Evolutionary conservation across 2,329 filamentous ascomycete species (phyloP), one percentile per base, ranked within the genome.

Genomic region (Penicillium hordei): DNA sequence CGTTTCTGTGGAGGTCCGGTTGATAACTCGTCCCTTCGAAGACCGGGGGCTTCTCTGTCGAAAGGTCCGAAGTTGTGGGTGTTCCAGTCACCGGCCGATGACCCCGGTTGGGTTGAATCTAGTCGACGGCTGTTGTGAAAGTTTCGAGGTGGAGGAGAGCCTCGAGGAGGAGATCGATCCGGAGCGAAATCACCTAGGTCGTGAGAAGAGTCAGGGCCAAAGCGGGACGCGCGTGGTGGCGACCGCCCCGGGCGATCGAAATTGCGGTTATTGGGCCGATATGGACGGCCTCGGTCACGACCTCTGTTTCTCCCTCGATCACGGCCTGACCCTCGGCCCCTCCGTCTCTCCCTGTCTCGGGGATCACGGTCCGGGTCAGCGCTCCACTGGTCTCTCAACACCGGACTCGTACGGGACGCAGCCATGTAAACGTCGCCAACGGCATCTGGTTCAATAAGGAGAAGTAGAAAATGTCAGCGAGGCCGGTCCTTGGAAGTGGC

Each of bases 351-450:
- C 61, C 66, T 68, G 50, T 73, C 70, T 68, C 64, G 71, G 58
- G 67, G 67, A 61, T 76, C 72, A 69, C 70, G 67, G 61, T 79
- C 74, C 65, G 71, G 72, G 70, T 77, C 70, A 68, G 70, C 74
- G 74, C 75, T 79, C 78, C 79, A 79, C 73, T 79, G 72, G 70
- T 80, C 75, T 78, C 74, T 81, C 76, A 80, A 74, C 70, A 75
- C 74, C 71, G 77, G 77, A 75, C 76, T 79, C 74, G 73, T 75
- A 73, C 72, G 75, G 70, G 77, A 78, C 72, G 76, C 76, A 75
- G 78, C 78, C 79, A 81, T 81, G 74, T 76, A 75, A 71, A 69
- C 67, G 65, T 62, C 63, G 68, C 68, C 70, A 70, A 67, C 76
- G 65, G 72, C 78, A 81, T 80, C 71, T 70, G 74, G 68, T 60